phyloP scores from a whole-genome alignment of 2,329 filamentous ascomycete species.

The Aspergillus floridensis region DNA sequence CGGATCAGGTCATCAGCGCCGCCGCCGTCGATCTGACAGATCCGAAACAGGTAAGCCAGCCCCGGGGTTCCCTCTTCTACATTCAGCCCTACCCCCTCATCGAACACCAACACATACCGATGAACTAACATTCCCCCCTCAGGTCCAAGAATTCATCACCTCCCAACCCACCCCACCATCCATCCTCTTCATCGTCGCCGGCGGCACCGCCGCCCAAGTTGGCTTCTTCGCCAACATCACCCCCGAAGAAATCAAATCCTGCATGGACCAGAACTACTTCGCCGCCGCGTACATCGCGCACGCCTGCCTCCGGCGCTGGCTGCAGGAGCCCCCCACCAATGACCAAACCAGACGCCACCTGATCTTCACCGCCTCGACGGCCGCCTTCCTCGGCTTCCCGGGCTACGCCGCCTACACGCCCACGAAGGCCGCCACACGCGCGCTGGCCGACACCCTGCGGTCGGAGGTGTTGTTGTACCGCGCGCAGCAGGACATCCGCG shows the following conservation, averaged over 20 bases:
- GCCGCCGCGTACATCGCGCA: conserved; percentile 9
- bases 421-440: conserved; percentile 14
- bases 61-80: too few relatives aligned
- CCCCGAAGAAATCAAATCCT: conserved; percentile 10
- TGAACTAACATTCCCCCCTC: neutral
- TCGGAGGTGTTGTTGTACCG: conserved; percentile 12
- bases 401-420: conserved; percentile 16
- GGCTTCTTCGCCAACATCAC: conserved; percentile 20
- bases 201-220: conserved; percentile 15
- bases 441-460: conserved; percentile 14
- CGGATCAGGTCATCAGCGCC: neutral
- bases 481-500: neutral
- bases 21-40: conserved; percentile 3
- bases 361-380: conserved; percentile 12
- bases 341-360: conserved; percentile 1
- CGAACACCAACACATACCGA: too few relatives aligned
- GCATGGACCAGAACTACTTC: conserved; percentile 16
- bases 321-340: neutral
- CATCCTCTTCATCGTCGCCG: conserved; percentile 19
- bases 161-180: conserved; percentile 2
- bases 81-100: too few relatives aligned
- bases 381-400: conserved; percentile 11
- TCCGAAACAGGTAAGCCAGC: neutral
- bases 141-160: conserved; percentile 1
- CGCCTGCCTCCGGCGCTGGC: conserved; percentile 9